Conservation (phyloP, 768 basidiomycete species). For the Amanita polypyramis region DNA sequence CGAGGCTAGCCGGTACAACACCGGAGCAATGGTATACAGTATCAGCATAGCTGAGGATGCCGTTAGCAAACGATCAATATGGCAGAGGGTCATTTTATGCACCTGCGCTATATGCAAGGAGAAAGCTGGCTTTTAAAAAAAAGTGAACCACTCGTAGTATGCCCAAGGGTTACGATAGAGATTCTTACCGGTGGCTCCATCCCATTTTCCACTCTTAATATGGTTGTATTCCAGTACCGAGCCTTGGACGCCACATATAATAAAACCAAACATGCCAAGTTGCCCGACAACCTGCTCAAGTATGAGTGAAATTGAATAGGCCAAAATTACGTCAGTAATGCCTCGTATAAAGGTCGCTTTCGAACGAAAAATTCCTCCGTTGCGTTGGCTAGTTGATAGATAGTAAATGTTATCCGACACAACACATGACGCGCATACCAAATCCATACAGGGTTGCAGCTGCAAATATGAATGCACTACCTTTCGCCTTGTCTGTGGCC, state of each 20-base stretch:
- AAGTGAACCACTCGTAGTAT: constrained; percentile 2
- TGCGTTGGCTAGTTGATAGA: constrained; percentile 51
- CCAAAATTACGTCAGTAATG: constrained; percentile 10
- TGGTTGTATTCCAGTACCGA: constrained; percentile 59
- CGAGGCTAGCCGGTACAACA: constrained; percentile 78
- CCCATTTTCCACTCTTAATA: constrained; percentile 65
- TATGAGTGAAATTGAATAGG: not conserved
- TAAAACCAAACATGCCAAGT: constrained; percentile 74
- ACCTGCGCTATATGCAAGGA: constrained; percentile 31
- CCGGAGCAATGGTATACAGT: constrained; percentile 77
- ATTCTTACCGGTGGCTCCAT: constrained; percentile 52
- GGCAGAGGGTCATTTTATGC: constrained; percentile 9
- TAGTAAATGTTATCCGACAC: not conserved
- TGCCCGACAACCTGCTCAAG: constrained; percentile 63
- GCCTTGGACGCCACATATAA: constrained; percentile 74
- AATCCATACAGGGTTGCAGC: constrained; percentile 83
- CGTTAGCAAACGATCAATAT: constrained; percentile 8
- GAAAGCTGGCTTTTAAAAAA: constrained; percentile 27
- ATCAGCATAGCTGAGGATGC: constrained; percentile 62
- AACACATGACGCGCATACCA: constrained; percentile 36
- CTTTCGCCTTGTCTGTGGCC: constrained; percentile 57
- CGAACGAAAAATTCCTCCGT: constrained; percentile 86
- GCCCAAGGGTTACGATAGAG: constrained; percentile 1
- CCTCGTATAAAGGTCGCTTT: constrained; percentile 70
- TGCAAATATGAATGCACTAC: constrained; percentile 80